Percentiles rank a stretch among this genome's conserved stretches.
These are phyloP conservation scores for Mycena filopes DNA, from an alignment of 768 basidiomycete genomes.

Conservation along the genomic window DNA sequence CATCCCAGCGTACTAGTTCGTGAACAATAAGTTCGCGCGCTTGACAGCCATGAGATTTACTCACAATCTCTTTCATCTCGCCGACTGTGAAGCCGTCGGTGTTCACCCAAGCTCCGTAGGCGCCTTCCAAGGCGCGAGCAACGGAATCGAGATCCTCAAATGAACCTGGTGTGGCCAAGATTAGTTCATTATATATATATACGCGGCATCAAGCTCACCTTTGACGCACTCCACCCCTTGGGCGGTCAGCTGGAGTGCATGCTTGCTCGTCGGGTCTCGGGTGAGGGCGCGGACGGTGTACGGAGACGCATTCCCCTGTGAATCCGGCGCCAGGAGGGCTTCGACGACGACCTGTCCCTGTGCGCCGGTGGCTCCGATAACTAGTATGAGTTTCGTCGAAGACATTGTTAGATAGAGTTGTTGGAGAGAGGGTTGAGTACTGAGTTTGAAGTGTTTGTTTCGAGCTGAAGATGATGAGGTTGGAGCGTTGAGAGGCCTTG, in stretches of 20 bases:
- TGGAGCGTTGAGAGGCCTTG: too few relatives aligned
- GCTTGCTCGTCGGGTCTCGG: conserved; percentile 42
- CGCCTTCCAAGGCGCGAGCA: conserved; percentile 44
- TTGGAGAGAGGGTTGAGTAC: too few relatives aligned
- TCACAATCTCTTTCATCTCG: conserved; percentile 48
- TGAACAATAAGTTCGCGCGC: conserved; percentile 19
- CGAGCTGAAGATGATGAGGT: too few relatives aligned
- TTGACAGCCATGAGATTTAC: conserved; percentile 33
- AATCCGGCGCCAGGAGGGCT: conserved; percentile 39
- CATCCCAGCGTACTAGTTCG: conserved; percentile 44
- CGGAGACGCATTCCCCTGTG: conserved; percentile 45
- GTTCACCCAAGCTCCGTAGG: conserved; percentile 54
- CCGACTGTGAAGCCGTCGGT: conserved; percentile 53
- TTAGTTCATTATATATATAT: neutral
- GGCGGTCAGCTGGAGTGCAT: conserved; percentile 48
- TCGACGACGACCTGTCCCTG: conserved; percentile 53
- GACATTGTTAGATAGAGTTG: neutral
- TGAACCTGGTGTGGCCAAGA: conserved; percentile 41
- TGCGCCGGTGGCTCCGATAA: conserved; percentile 58
- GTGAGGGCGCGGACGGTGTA: conserved; percentile 57
- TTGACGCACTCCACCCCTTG: conserved; percentile 50
- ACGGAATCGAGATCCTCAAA: conserved; percentile 46
- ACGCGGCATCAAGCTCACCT: conserved; percentile 38
- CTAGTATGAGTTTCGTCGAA: conserved; percentile 48
- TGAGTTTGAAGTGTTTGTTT: too few relatives aligned